Base-by-base conservation (phyloP, 108 stramenopile genomes). In the Schizochytrium sp. region DNA sequence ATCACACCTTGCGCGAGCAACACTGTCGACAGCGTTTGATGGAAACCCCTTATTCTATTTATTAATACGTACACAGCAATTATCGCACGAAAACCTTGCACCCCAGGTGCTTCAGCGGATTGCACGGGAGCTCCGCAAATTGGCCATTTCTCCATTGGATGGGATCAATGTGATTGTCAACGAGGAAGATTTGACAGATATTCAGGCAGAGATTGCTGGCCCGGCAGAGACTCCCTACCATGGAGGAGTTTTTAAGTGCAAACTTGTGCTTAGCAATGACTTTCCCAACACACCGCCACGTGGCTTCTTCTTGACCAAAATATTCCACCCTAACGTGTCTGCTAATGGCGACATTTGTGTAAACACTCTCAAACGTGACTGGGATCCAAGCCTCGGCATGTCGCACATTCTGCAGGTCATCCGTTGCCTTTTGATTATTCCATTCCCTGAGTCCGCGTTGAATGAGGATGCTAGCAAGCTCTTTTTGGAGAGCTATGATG, bases 381-480 rank as follows among this genome's bases (percentile, higher is more conserved):
- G 98, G 99, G 95, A 95, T 17, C 73, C 97, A 42, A 90, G 92
- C 46, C 96, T 97, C 1, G 96, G 97, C 28, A 91, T 99, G 60
- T 73, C 94, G 17, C 98, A 99, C 91, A 96, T 99, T 5, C 91
- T 99, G 89, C 97, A 97, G 72, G 97, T 99, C 50, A 98, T 99
- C 89, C 96, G 99, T 61, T 99, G 99, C 88, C 92, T 99, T 44
- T 91, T 99, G 50, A 99, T 99, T 89, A 96, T 99, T 15, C 99
- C 99, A 12, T 99, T 99, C 89, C 99, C 99, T 2, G 99, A 99
- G 92, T 96, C 95, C 56, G 96, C 96, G 87, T 92, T 99, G 88
- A 99, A 99, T 90, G 98, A 99, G 76, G 99, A 99, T 88, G 99
- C 99, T n/a, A 98, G 99, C 4, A 98, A 97, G 91, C 92, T 97